Conservation (phyloP, 106 monocot species). For the Narthecium ossifragum region DNA sequence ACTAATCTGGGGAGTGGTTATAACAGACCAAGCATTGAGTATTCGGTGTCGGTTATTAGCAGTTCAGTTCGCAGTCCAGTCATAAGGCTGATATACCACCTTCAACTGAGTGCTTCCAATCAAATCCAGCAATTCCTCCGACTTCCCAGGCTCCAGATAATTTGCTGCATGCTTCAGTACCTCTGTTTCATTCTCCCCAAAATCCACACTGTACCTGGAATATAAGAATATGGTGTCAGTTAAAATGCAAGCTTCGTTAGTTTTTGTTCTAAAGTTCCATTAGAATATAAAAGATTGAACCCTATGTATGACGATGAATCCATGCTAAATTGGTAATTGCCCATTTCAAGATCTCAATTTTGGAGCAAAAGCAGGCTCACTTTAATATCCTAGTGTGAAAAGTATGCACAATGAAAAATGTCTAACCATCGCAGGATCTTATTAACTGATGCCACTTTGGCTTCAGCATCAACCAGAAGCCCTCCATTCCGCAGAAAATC, state of each 20-base stretch:
- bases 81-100: slow-evolving; percentile 76
- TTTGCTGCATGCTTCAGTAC: slow-evolving; percentile 86
- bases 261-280: too few relatives aligned
- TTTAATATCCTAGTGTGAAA: too few relatives aligned
- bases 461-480: slow-evolving; percentile 50
- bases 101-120: slow-evolving; percentile 61
- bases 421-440: slow-evolving; percentile 76
- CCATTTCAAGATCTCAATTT: too few relatives aligned
- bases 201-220: slow-evolving; percentile 83
- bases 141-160: slow-evolving; percentile 66
- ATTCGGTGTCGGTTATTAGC: too few relatives aligned
- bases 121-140: slow-evolving; percentile 65
- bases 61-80: slow-evolving; percentile 70
- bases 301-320: too few relatives aligned
- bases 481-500: slow-evolving; percentile 72
- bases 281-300: too few relatives aligned
- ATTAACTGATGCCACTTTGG: slow-evolving; percentile 51
- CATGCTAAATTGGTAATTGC: too few relatives aligned
- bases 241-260: neutral
- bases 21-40: too few relatives aligned
- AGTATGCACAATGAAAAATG: neutral
- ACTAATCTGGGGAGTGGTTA: too few relatives aligned
- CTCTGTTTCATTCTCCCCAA: slow-evolving; percentile 78
- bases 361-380: too few relatives aligned
- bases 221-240: too few relatives aligned